Conservation (phyloP, 176 grass and related monocot species). For the Poa pratensis region DNA sequence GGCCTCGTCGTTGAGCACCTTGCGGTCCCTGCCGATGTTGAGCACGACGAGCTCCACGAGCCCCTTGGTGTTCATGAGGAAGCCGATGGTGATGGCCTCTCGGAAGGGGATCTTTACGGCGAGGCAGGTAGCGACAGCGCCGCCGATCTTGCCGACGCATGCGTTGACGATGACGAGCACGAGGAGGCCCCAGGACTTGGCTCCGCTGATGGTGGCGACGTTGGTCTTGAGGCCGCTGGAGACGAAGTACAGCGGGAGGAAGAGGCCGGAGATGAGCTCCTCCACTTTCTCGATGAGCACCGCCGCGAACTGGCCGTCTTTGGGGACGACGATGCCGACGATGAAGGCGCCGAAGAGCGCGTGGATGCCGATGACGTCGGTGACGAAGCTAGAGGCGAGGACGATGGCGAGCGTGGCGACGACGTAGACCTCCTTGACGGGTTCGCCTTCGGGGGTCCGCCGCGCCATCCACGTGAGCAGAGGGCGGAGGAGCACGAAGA, state of each 20-base stretch:
- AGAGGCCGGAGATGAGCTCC: constrained; percentile 70
- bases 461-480: constrained; percentile 53
- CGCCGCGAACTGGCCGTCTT: constrained; percentile 66
- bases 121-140: constrained; percentile 47
- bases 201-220: constrained; percentile 69
- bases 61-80: constrained; percentile 88
- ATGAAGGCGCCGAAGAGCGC: constrained; percentile 73
- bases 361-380: constrained; percentile 76
- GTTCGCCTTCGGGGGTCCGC: constrained; percentile 51
- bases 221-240: constrained; percentile 80
- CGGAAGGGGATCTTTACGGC: constrained; percentile 52
- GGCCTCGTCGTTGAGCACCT: constrained; percentile 76
- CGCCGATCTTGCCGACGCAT: constrained; percentile 74
- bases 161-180: constrained; percentile 75
- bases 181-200: constrained; percentile 73
- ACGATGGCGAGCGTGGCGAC: constrained; percentile 58
- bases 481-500: constrained; percentile 45
- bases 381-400: constrained; percentile 61
- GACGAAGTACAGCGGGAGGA: constrained; percentile 84
- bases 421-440: constrained; percentile 61
- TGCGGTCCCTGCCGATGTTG: constrained; percentile 73
- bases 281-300: constrained; percentile 73
- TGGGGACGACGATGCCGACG: constrained; percentile 66
- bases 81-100: constrained; percentile 62
- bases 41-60: constrained; percentile 80